Evolutionary conservation across 2,329 filamentous ascomycete genomes (phyloP).

Genomic region (Chaetomium sp.): DNA sequence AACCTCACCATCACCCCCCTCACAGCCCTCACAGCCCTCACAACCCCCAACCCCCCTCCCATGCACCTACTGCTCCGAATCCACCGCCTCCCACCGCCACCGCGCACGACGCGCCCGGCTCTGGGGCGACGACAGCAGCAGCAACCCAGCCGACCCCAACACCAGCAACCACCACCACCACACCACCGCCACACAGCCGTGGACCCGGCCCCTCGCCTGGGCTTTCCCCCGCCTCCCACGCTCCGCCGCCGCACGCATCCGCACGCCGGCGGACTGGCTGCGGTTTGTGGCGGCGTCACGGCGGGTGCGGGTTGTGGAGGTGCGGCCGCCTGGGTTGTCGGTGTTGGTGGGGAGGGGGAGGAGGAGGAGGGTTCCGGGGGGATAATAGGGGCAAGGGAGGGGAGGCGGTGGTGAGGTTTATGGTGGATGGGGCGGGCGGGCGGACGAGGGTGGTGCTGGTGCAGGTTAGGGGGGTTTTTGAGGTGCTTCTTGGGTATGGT

Average conservation of each 20-base stretch:
- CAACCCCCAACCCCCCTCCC: slow-evolving; percentile 1
- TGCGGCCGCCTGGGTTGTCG: neutral
- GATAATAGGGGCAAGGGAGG: neutral
- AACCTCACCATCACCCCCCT: neutral
- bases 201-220: slow-evolving; percentile 23
- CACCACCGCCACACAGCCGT: neutral
- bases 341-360: neutral
- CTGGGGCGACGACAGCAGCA: neutral
- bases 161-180: neutral
- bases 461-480: slow-evolving; percentile 19
- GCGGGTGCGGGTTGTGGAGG: neutral
- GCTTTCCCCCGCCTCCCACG: neutral
- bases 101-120: neutral
- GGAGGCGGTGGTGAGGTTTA: slow-evolving; percentile 8
- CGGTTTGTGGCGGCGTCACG: neutral
- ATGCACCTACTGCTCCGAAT: slow-evolving; percentile 23
- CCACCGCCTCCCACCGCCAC: slow-evolving; percentile 15
- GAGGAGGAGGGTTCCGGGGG: neutral
- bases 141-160: neutral
- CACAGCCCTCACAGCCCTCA: neutral
- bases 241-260: neutral
- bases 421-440: slow-evolving; percentile 14
- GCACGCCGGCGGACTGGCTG: slow-evolving; percentile 3
- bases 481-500: neutral
- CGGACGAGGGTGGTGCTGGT: slow-evolving; percentile 22